Evolutionary conservation across 2,329 filamentous ascomycete species (phyloP).

Genomic region (Botryotinia convoluta): DNA sequence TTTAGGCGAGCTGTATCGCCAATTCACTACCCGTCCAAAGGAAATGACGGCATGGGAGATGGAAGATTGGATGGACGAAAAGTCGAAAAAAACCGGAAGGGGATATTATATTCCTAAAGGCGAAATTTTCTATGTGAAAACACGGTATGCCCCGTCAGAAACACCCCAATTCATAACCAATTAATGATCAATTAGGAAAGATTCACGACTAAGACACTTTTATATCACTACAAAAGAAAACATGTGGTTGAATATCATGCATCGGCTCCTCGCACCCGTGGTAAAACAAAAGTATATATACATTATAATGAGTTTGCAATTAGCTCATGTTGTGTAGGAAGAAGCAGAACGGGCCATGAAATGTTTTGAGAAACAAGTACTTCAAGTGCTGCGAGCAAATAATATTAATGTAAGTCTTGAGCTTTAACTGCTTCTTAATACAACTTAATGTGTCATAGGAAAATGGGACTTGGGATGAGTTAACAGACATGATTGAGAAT

Average conservation of each 20-base stretch:
- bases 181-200: not conserved
- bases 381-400: not conserved
- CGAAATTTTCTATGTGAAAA: not conserved
- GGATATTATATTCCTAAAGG: not conserved
- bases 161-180: no score
- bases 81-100: not conserved
- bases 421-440: not conserved
- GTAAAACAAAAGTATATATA: not conserved
- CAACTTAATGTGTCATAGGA: not conserved
- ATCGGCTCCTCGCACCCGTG: not conserved
- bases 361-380: not conserved
- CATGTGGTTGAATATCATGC: not conserved
- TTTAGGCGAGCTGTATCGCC: not conserved
- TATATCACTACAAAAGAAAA: rapidly evolving
- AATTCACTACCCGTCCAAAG: not conserved
- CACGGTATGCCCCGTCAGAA: not conserved
- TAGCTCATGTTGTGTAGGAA: not conserved
- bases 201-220: not conserved
- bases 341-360: not conserved
- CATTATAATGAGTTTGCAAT: not conserved
- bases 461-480: not conserved
- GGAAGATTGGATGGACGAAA: not conserved
- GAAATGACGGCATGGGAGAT: not conserved
- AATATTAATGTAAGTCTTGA: not conserved
- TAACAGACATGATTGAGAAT: not conserved